phyloP scores from a whole-genome alignment of 768 basidiomycete genomes.

The Dioszegia aurantiaca region DNA sequence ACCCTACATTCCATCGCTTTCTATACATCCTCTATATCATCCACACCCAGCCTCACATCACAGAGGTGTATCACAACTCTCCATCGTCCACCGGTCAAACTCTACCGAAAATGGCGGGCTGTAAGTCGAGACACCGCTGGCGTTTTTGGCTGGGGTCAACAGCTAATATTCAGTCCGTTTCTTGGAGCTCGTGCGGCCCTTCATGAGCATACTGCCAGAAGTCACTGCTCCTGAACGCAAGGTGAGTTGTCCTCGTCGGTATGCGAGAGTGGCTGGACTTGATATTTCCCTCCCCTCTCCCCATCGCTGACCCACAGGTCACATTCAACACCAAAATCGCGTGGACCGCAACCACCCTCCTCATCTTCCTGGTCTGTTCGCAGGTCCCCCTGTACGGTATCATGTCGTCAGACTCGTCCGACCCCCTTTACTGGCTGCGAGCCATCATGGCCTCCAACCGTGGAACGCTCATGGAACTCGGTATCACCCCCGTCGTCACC shows the following conservation, averaged over 20 bases:
- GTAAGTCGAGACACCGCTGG: constrained; percentile 11
- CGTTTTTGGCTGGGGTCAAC: neutral
- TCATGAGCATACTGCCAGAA: constrained; percentile 93
- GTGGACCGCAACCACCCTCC: constrained; percentile 98
- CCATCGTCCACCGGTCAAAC: constrained; percentile 16
- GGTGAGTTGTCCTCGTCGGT: constrained; percentile 59
- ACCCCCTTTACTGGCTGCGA: constrained; percentile 99
- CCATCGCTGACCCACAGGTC: constrained; percentile 59
- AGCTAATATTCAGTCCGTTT: constrained; percentile 69
- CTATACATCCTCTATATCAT: constrained; percentile 13
- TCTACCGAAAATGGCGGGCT: constrained; percentile 15
- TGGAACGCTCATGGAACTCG: constrained; percentile 98
- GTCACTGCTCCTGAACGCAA: constrained; percentile 97
- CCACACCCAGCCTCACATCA: constrained; percentile 1
- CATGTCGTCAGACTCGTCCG: constrained; percentile 98
- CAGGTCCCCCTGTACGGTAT: constrained; percentile 99
- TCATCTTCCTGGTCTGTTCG: constrained; percentile 99
- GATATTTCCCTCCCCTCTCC: no score
- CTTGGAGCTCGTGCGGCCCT: constrained; percentile 95
- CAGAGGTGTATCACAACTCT: neutral
- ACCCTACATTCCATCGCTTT: constrained; percentile 11
- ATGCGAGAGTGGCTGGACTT: neutral
- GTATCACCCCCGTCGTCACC: constrained; percentile 95
- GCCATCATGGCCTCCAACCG: constrained; percentile 98
- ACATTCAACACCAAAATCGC: constrained; percentile 97